A percentile compares a stretch with the other conserved stretches of the same genome.
phyloP scores from a whole-genome alignment of 257 asterid genomes.

The Capsicum baccatum region DNA sequence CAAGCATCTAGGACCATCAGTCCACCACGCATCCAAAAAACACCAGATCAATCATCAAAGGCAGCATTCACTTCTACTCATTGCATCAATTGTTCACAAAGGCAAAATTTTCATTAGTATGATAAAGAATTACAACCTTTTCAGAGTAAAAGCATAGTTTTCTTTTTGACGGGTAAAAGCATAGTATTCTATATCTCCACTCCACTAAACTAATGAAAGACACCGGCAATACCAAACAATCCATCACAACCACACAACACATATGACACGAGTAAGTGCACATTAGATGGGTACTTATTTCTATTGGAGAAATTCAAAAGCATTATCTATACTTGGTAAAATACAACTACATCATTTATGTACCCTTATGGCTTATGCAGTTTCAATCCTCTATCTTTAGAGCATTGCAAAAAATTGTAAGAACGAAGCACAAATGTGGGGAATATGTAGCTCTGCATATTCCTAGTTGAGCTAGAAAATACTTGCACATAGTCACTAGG shows the following conservation, averaged over 20 bases:
- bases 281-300: background rate
- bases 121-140: background rate
- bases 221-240: background rate
- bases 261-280: background rate
- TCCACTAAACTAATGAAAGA: conserved; percentile 15
- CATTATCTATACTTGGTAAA: background rate
- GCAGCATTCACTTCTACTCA: background rate
- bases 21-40: background rate
- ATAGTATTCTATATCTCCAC: background rate
- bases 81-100: background rate
- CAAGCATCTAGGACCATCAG: background rate
- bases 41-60: conserved; percentile 1
- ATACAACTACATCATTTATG: conserved; percentile 4
- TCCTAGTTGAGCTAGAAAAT: background rate
- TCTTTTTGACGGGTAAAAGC: background rate
- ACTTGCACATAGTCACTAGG: background rate
- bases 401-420: background rate
- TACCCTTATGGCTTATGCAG: background rate
- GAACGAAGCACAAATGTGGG: background rate
- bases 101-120: background rate
- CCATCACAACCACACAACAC: background rate
- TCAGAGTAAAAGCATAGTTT: background rate
- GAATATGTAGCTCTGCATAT: background rate
- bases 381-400: background rate
- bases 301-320: conserved; percentile 7